Evolutionary conservation across 495 filamentous ascomycete genomes (phyloP), one percentile per base, ranked within the genome.

Genomic region (Penicillium crystallinum): DNA sequence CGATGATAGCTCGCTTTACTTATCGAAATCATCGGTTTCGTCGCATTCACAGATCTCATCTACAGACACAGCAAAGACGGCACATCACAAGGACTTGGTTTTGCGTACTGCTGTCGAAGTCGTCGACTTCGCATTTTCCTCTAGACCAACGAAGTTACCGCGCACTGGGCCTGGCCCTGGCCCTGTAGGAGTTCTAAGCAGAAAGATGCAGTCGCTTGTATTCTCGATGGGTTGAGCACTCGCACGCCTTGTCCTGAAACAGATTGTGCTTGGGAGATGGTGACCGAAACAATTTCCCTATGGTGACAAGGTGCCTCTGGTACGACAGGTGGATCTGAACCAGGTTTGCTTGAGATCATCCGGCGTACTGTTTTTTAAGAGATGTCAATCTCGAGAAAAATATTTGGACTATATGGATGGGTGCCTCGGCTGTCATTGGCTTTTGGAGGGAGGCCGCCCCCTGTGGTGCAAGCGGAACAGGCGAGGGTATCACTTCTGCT

Each of bases 141-240:
- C 6, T 81, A 84, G 55, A 77, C 69, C 6, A 83, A 87, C 47
- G 68, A 75, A n/a, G 68, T 72, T 2, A 79, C 77, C 5, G 75
- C 77, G 45, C 80, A 82, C 35, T n/a, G n/a, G n/a, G n/a, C n/a
- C n/a, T 92, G 84, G 80, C 77, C 81, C 18, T 93, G 89, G 89
- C 76, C 91, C 6, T 89, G 87, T 69, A 79, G 82, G 65, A 90
- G 84, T 6, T 91, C 90, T 62, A 83, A 82, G 17, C 85, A 91
- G 51, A 85, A 84, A 79, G 83, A 91, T 49, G 84, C 85, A 6
- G 75, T 91, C 4, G 85, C 84, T 6, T 89, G 84, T 54, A 72
- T 66, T 12, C 68, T 95, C 8, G 76, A 85, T 0, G 90, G 93
- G 55, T 75, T 90, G 4, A 82, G 83, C 58, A 69, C 78, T 43